Base-by-base conservation (phyloP, 805 yeast genomes). In the Yarrowia bubula region DNA sequence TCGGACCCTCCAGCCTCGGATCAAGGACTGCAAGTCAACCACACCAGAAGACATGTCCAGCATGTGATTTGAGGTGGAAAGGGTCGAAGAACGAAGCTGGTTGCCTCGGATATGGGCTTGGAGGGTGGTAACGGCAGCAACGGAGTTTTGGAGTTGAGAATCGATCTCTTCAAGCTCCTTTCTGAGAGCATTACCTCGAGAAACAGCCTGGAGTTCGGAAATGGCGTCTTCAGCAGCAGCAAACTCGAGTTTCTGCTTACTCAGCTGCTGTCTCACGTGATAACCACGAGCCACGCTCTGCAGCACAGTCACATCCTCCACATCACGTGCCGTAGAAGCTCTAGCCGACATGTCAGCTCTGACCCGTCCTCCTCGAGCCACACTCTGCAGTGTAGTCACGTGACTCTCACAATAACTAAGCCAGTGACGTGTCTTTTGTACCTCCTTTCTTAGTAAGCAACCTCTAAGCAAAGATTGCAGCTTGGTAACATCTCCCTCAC, bases 401-500 rank as follows among this genome's bases (percentile, higher is more conserved):
- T 65, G 48, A 1, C 67, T 65, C 8, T 66, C 69, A 10, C 38
- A 46, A 31, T 31, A 55, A 31, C 62, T 58, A n/a, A 74, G 58
- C 10, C 64, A 66, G 18, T 68, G 67, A n/a, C 62, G 67, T 10
- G 46, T 47, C 14, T 61, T 66, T 5, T 68, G 67, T 28, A 68
- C 38, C 17, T 61, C 31, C 9, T 57, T 47, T 22, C 76, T 69
- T 10, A 51, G 51, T 22, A 68, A 17, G 0, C 67, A 71, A 8
- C 88, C 92, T 67, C 89, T 80, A 1, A 82, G 67, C 0, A 77
- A 68, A 0, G 90, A 77, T 72, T 92, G 97, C 1, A 90, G 66
- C 7, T 67, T 72, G 5, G 76, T 71, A 3, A 58, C 33, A 10
- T 58, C 50, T 11, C 9, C 6, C 9, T 42, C 18, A 8, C 43